Conservation (phyloP, 805 yeast species). For the Vanderwaltozyma verrucispora region DNA sequence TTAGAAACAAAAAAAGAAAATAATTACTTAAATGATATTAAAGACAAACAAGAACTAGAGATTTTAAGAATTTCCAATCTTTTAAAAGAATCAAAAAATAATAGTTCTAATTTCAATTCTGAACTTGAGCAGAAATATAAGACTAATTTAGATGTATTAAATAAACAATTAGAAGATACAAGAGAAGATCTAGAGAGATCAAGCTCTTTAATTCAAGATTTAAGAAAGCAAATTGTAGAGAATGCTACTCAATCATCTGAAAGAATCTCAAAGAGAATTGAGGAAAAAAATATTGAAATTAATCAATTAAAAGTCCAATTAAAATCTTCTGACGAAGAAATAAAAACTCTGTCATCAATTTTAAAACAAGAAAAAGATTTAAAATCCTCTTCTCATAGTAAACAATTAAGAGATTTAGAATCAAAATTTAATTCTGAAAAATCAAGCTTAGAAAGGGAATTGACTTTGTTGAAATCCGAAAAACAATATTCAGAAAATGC, state of each 20-base stretch:
- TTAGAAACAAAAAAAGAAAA: not conserved
- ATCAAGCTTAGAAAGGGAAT: constrained; percentile 9
- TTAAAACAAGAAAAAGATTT: constrained; percentile 1
- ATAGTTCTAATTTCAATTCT: not conserved
- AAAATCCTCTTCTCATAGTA: not conserved
- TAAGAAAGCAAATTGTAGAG: constrained; percentile 14
- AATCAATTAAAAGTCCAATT: constrained; percentile 5
- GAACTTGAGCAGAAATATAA: not conserved
- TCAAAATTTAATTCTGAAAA: constrained; percentile 8
- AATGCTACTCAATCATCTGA: constrained; percentile 15
- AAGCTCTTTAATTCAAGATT: constrained; percentile 2
- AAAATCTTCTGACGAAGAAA: not conserved
- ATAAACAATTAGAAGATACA: not conserved
- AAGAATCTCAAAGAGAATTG: constrained; percentile 9
- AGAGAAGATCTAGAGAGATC: not conserved
- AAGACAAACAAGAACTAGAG: not conserved
- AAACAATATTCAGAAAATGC: constrained; percentile 9
- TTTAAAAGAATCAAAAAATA: not conserved
- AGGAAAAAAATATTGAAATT: constrained; percentile 13
- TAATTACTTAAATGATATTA: not conserved
- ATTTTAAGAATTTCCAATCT: not conserved
- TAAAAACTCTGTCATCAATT: not conserved
- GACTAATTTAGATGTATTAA: not conserved
- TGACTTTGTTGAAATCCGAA: constrained; percentile 11
- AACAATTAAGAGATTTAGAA: constrained; percentile 7